phyloP scores from a whole-genome alignment of 2,329 filamentous ascomycete genomes.

The Scedosporium aurantiacum region DNA sequence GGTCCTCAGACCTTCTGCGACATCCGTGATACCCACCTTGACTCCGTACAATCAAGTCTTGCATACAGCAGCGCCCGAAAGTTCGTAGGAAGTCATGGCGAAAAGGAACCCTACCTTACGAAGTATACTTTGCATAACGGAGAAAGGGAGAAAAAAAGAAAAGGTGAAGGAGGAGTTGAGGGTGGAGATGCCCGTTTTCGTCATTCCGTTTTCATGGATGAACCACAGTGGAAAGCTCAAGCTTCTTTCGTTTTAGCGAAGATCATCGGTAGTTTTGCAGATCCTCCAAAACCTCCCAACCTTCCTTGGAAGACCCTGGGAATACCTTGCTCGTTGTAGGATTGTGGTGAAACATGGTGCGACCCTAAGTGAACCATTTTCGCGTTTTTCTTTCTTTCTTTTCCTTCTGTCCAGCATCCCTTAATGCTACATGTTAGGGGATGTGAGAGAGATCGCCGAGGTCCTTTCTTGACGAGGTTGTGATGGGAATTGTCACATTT shows the following conservation, averaged over 20 bases:
- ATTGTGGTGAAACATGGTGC: constrained; percentile 1
- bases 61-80: neutral
- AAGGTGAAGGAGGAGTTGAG: no score
- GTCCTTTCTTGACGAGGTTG: no score
- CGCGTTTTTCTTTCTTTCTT: neutral
- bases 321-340: neutral
- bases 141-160: no score
- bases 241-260: neutral
- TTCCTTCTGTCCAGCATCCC: no score
- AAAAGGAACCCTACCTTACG: no score
- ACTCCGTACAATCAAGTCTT: neutral
- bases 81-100: neutral
- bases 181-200: no score
- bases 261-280: constrained; percentile 3
- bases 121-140: no score
- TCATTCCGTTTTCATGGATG: no score
- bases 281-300: neutral
- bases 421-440: no score
- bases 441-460: no score
- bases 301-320: neutral
- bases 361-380: neutral
- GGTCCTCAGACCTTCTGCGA: neutral
- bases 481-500: no score
- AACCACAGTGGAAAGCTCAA: no score
- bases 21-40: neutral